phyloP scores from a whole-genome alignment of 2,329 filamentous ascomycete species.

The Ophiocordyceps sinensis region DNA sequence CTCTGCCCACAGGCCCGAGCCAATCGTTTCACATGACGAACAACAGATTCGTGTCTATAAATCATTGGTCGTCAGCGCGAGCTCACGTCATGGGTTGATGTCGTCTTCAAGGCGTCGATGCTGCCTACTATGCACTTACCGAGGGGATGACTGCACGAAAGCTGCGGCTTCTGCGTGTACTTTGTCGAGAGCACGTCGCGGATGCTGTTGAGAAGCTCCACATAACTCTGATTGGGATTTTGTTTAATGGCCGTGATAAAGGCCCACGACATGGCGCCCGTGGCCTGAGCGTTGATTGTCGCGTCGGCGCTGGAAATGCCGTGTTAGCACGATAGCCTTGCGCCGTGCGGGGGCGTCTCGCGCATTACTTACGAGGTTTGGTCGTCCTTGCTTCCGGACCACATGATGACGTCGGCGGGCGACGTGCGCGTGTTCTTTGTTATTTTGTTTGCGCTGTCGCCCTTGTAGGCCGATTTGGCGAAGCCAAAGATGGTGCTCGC shows the following conservation, averaged over 20 bases:
- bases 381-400: slow-evolving; percentile 89
- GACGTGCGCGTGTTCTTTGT: slow-evolving; percentile 83
- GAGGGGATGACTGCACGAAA: slow-evolving; percentile 90
- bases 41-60: slow-evolving; percentile 47
- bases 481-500: slow-evolving; percentile 67
- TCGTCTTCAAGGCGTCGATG: not conserved
- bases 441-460: slow-evolving; percentile 65
- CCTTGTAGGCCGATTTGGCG: slow-evolving; percentile 73
- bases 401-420: slow-evolving; percentile 93
- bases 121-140: slow-evolving; percentile 41
- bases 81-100: not conserved
- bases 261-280: slow-evolving; percentile 95
- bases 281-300: slow-evolving; percentile 74
- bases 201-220: slow-evolving; percentile 89
- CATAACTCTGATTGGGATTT: slow-evolving; percentile 91
- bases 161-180: slow-evolving; percentile 88
- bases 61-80: slow-evolving; percentile 4
- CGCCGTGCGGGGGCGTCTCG: not conserved
- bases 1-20: not conserved
- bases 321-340: not conserved
- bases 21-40: slow-evolving; percentile 46
- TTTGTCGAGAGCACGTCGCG: slow-evolving; percentile 76
- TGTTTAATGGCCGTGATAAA: slow-evolving; percentile 86
- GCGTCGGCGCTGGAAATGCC: slow-evolving; percentile 58
- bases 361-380: slow-evolving; percentile 56